phyloP scores from a whole-genome alignment of 192 early-diverging fungal species.

The Glomus cerebriforme region DNA sequence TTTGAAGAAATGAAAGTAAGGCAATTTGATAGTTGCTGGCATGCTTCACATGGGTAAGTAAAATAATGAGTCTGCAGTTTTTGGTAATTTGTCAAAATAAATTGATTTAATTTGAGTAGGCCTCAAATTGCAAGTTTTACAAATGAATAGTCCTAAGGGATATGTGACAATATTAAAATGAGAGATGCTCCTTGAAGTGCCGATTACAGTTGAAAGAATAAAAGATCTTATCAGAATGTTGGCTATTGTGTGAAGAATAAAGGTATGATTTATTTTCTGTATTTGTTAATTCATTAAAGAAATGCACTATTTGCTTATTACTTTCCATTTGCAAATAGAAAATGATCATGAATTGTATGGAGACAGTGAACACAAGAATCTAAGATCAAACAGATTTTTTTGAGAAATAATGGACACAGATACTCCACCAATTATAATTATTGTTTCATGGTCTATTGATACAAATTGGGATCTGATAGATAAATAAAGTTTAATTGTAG shows the following conservation, averaged over 20 bases:
- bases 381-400: conserved; percentile 14
- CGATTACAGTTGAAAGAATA: conserved; percentile 14
- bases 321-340: conserved; percentile 23
- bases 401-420: conserved; percentile 22
- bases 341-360: conserved; percentile 21
- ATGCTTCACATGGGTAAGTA: conserved; percentile 29
- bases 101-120: conserved; percentile 29
- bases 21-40: conserved; percentile 5
- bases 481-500: too few relatives aligned
- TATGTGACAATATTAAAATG: conserved; percentile 27
- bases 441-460: conserved; percentile 21
- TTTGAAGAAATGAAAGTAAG: conserved; percentile 23
- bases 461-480: too few relatives aligned
- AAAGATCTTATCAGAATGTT: conserved; percentile 10
- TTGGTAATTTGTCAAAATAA: conserved; percentile 3
- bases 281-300: neutral
- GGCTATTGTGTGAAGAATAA: conserved; percentile 23
- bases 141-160: conserved; percentile 28
- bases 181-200: conserved; percentile 19
- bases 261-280: conserved; percentile 5
- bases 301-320: conserved; percentile 27
- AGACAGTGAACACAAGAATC: conserved; percentile 21
- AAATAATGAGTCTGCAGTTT: conserved; percentile 18
- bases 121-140: conserved; percentile 30
- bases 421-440: neutral